Evolutionary conservation across 1,139 yeast genomes (phyloP).

Genomic region (Diutina siamensis): DNA sequence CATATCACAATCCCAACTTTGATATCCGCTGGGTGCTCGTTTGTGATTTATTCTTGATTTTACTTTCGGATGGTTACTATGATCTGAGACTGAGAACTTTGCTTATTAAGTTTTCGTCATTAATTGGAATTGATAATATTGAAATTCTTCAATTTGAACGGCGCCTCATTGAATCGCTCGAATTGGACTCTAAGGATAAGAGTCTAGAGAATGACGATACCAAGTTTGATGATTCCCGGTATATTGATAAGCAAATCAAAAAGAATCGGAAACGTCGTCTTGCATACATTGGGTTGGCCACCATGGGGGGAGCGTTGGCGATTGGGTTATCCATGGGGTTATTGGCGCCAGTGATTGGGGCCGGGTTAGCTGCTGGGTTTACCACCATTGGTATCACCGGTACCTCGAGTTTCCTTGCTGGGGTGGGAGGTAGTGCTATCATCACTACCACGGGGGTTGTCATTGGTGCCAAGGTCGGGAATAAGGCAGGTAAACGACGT

Average conservation of each 20-base stretch:
- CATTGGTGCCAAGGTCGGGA: slow-evolving; percentile 84
- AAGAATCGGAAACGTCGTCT: slow-evolving; percentile 54
- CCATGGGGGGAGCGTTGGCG: slow-evolving; percentile 93
- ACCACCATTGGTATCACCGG: slow-evolving; percentile 93
- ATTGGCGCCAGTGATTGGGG: slow-evolving; percentile 95
- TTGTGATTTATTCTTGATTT: slow-evolving; percentile 75
- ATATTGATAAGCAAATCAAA: slow-evolving; percentile 60
- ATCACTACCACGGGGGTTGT: slow-evolving; percentile 90
- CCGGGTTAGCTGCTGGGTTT: slow-evolving; percentile 94
- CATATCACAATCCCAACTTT: slow-evolving; percentile 18
- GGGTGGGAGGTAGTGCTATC: slow-evolving; percentile 92
- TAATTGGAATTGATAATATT: slow-evolving; percentile 42
- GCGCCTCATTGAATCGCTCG: slow-evolving; percentile 79
- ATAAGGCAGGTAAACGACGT: slow-evolving; percentile 73
- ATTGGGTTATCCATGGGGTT: slow-evolving; percentile 92
- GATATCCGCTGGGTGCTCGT: slow-evolving; percentile 89
- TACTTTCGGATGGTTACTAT: slow-evolving; percentile 76
- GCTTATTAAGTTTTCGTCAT: slow-evolving; percentile 51
- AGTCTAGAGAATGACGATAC: slow-evolving; percentile 49
- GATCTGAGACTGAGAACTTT: slow-evolving; percentile 83
- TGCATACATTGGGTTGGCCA: slow-evolving; percentile 88
- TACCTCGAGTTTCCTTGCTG: slow-evolving; percentile 84
- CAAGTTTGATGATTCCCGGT: slow-evolving; percentile 61
- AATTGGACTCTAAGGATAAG: slow-evolving; percentile 59
- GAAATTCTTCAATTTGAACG: slow-evolving; percentile 86